Percentiles rank a stretch among this genome's conserved stretches.
phyloP scores from a whole-genome alignment of 225 moss, liverwort and hornwort genomes.

The Neckera pumila region DNA sequence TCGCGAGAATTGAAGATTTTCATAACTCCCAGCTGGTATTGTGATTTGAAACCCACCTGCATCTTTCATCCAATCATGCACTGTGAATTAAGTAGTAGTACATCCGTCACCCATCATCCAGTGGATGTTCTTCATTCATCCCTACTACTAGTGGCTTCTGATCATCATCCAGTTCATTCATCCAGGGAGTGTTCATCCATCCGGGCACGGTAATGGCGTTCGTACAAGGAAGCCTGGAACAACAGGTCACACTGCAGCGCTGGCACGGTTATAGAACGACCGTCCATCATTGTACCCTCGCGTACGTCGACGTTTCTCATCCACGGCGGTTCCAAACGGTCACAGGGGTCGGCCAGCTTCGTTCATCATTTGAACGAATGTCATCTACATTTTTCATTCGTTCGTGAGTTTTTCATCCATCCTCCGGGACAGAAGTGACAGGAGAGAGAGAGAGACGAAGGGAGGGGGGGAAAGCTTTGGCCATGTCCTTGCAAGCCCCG shows the following conservation, averaged over 20 bases:
- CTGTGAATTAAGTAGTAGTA: neutral
- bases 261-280: slow-evolving; percentile 1
- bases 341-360: neutral
- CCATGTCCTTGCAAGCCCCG: neutral
- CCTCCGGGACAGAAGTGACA: neutral
- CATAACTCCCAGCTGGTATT: neutral
- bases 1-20: neutral
- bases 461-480: neutral
- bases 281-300: neutral
- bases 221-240: neutral
- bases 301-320: neutral
- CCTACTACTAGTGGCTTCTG: neutral
- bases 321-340: neutral
- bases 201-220: neutral
- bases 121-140: neutral
- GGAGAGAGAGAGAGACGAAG: neutral
- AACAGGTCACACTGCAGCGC: neutral
- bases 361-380: fast-evolving
- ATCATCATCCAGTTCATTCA: neutral
- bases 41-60: neutral
- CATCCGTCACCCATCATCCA: neutral
- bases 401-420: neutral
- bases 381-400: neutral
- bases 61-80: slow-evolving; percentile 12
- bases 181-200: neutral